Evolutionary conservation across 169 alveolate genomes (phyloP).

Genomic region (Plasmodium adleri): DNA sequence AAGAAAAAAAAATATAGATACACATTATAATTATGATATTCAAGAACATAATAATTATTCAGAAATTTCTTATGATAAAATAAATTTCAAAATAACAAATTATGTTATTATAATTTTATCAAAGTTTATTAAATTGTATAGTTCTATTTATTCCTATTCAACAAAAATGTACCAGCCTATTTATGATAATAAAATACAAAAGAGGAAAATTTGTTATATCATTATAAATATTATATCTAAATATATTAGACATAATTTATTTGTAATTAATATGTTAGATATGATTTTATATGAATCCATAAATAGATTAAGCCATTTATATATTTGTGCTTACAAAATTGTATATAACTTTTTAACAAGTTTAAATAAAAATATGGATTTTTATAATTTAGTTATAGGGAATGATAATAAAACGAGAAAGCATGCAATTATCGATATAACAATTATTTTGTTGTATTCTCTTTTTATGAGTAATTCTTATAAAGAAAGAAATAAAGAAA

Average conservation of each 20-base stretch:
- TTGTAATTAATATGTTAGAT: slow-evolving; percentile 57
- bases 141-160: slow-evolving; percentile 36
- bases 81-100: slow-evolving; percentile 33
- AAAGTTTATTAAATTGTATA: slow-evolving; percentile 46
- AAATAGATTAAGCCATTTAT: slow-evolving; percentile 42
- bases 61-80: slow-evolving; percentile 17
- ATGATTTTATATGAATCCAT: slow-evolving; percentile 58
- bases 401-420: slow-evolving; percentile 1
- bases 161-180: slow-evolving; percentile 16
- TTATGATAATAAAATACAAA: slow-evolving; percentile 9
- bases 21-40: too few species aligned
- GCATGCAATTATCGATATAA: slow-evolving; percentile 24
- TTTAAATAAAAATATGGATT: background rate
- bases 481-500: slow-evolving; percentile 8
- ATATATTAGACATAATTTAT: slow-evolving; percentile 23
- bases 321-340: slow-evolving; percentile 50
- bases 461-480: slow-evolving; percentile 35
- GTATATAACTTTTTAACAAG: slow-evolving; percentile 24
- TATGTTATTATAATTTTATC: slow-evolving; percentile 45
- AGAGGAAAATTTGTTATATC: slow-evolving; percentile 14
- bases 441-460: slow-evolving; percentile 34
- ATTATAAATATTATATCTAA: slow-evolving; percentile 34
- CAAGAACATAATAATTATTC: background rate
- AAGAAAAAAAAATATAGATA: too few species aligned
- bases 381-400: slow-evolving; percentile 8